These are phyloP conservation scores for Puya raimondii DNA, from an alignment of 176 grass and related monocot genomes.

Conservation along the genomic window DNA sequence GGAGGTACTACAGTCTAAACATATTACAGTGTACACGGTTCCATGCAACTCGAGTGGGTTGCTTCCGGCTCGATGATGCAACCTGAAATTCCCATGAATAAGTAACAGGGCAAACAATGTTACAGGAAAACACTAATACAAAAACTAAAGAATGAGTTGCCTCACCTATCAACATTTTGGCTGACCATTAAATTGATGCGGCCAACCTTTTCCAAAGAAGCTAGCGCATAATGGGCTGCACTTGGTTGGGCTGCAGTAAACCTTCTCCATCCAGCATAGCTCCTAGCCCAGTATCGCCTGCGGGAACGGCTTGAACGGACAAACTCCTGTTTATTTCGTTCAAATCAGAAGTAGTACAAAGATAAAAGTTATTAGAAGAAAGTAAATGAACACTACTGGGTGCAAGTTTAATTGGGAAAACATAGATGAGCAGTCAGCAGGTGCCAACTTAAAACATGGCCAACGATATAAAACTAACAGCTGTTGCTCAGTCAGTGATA, in stretches of 20 bases:
- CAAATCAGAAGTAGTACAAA: neutral
- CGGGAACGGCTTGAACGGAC: slow-evolving; percentile 54
- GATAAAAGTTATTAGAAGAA: neutral
- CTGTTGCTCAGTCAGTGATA: too few species aligned
- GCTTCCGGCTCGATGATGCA: slow-evolving; percentile 85
- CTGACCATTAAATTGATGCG: slow-evolving; percentile 72
- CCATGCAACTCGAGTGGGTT: slow-evolving; percentile 86
- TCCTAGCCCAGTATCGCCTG: slow-evolving; percentile 91
- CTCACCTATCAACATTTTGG: slow-evolving; percentile 95
- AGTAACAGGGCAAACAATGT: slow-evolving; percentile 12
- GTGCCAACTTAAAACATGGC: too few species aligned
- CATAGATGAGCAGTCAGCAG: neutral
- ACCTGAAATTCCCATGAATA: slow-evolving; percentile 36
- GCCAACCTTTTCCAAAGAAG: slow-evolving; percentile 69
- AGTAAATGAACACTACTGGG: neutral
- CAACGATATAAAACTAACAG: too few species aligned
- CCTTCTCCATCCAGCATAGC: slow-evolving; percentile 91
- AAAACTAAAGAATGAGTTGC: slow-evolving; percentile 5
- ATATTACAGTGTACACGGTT: slow-evolving; percentile 70
- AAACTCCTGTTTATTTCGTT: slow-evolving; percentile 58
- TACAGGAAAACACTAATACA: slow-evolving; percentile 6
- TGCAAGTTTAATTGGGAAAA: neutral
- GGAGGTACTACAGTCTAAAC: slow-evolving; percentile 59
- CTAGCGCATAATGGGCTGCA: slow-evolving; percentile 67
- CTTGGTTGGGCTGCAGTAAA: slow-evolving; percentile 73